Conservation (phyloP, 495 filamentous ascomycete genomes). For the Penicillium verhagenii region DNA sequence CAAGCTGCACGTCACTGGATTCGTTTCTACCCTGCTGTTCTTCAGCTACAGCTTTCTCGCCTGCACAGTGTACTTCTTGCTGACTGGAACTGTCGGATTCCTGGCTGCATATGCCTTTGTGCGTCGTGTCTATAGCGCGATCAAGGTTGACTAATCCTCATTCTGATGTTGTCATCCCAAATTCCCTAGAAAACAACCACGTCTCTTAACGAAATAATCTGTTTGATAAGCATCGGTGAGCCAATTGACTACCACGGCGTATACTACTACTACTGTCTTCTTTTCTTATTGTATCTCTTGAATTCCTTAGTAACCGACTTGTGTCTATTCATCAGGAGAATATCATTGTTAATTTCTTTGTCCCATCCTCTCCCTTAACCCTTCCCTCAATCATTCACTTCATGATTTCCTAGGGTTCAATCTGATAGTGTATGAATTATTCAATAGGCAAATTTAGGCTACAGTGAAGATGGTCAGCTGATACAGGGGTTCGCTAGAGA, state of each 20-base stretch:
- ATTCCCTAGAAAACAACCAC: neutral
- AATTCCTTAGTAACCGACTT: neutral
- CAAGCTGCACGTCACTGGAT: conserved; percentile 79
- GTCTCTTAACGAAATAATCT: conserved; percentile 17
- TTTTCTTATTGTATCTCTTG: conserved; percentile 16
- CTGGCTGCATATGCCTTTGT: conserved; percentile 87
- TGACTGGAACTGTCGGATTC: conserved; percentile 87
- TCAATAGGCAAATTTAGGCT: too few relatives aligned
- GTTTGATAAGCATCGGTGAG: conserved; percentile 26
- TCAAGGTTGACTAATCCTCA: conserved; percentile 41
- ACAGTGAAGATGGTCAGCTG: too few relatives aligned
- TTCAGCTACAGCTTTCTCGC: conserved; percentile 83
- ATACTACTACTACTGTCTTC: too few relatives aligned
- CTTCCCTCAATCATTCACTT: too few relatives aligned
- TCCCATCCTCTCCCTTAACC: neutral
- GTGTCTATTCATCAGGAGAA: neutral
- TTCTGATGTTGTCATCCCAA: too few relatives aligned
- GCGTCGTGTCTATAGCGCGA: conserved; percentile 72
- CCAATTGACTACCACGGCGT: conserved; percentile 24
- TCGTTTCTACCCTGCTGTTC: conserved; percentile 78
- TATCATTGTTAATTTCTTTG: neutral
- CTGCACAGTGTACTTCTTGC: conserved; percentile 77
- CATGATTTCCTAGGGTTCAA: too few relatives aligned
- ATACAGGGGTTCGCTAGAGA: too few relatives aligned
- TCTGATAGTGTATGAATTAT: too few relatives aligned